Conservation (phyloP, 148 eudicot genomes). For the Rhododendron ferrugineum region DNA sequence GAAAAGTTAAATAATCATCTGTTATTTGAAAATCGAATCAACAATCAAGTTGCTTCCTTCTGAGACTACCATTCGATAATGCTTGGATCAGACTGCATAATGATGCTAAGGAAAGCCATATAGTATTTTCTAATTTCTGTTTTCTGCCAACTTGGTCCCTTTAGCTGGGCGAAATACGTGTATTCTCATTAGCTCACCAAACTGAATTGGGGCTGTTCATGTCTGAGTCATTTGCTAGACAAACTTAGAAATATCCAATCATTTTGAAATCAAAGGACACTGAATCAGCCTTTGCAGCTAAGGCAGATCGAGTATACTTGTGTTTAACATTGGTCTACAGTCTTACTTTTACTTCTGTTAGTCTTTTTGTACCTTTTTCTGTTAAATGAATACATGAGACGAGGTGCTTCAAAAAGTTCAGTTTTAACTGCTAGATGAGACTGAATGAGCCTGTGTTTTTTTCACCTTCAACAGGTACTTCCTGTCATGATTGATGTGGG, state of each 20-base stretch:
- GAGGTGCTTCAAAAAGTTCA: background rate
- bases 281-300: background rate
- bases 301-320: background rate
- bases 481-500: constrained; percentile 99
- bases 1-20: background rate
- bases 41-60: background rate
- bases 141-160: background rate
- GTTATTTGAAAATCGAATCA: background rate
- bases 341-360: background rate
- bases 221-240: background rate
- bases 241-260: background rate
- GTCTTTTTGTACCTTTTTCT: background rate
- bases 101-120: background rate
- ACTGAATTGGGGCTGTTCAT: constrained; percentile 1
- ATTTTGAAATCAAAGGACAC: background rate
- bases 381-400: background rate
- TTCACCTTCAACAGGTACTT: constrained; percentile 53
- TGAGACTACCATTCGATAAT: background rate
- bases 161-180: background rate
- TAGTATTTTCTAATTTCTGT: background rate
- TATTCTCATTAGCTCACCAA: background rate
- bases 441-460: background rate
- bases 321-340: background rate
- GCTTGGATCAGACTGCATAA: background rate
- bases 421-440: background rate